Conservation (phyloP, 192 early-diverging fungal genomes). For the Funneliformis geosporum region DNA sequence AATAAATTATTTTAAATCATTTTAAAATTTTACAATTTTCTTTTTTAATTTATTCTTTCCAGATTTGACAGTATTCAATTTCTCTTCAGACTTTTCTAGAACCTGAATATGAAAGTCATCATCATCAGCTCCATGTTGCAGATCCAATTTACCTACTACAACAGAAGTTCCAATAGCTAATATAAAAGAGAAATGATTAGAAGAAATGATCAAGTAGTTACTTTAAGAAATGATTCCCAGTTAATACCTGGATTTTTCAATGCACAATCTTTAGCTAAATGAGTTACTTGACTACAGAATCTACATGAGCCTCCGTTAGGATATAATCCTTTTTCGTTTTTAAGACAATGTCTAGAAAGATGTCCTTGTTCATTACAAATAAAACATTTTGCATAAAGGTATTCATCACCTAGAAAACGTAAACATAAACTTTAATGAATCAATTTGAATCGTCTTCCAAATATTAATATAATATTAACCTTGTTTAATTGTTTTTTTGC, state of each 20-base stretch:
- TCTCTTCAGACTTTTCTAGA: constrained; percentile 36
- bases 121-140: constrained; percentile 90
- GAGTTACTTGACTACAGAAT: constrained; percentile 86
- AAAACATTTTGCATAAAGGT: constrained; percentile 85
- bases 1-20: too few relatives aligned
- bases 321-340: constrained; percentile 88
- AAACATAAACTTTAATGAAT: background rate
- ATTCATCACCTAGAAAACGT: constrained; percentile 40
- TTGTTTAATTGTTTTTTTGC: constrained; percentile 59
- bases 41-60: background rate
- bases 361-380: constrained; percentile 86
- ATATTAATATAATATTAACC: background rate
- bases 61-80: background rate
- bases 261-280: constrained; percentile 81
- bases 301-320: constrained; percentile 89
- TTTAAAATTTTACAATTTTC: background rate
- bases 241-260: constrained; percentile 56
- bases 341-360: constrained; percentile 75
- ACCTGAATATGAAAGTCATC: constrained; percentile 86
- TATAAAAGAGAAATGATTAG: constrained; percentile 20
- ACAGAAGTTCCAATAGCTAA: constrained; percentile 49
- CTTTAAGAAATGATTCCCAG: background rate
- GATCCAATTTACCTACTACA: constrained; percentile 82
- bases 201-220: background rate
- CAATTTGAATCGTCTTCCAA: background rate